Conservation (phyloP, 148 eudicot genomes). For the Polygonum maritimum region DNA sequence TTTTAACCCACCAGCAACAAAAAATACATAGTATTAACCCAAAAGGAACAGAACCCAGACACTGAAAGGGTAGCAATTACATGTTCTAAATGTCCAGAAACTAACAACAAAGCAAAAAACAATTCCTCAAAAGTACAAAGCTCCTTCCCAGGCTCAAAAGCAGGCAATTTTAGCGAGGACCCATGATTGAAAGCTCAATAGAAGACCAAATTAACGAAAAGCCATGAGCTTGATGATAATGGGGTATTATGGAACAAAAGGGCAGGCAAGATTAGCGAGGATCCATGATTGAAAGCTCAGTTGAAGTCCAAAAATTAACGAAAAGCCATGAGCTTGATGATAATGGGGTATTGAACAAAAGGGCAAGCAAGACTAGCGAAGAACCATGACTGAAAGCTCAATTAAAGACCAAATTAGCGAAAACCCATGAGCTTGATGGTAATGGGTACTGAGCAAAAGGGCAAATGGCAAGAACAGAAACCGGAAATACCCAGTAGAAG, state of each 20-base stretch:
- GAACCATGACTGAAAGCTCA: constrained; percentile 31
- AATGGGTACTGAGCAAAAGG: constrained; percentile 20
- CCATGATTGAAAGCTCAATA: constrained; percentile 21
- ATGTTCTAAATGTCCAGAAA: constrained; percentile 19
- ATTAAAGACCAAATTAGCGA: no score
- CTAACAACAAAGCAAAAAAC: constrained; percentile 8
- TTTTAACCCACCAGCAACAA: neutral
- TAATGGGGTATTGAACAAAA: constrained; percentile 19
- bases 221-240: neutral
- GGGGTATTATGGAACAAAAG: neutral
- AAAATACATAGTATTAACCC: constrained; percentile 11
- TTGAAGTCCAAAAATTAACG: constrained; percentile 20
- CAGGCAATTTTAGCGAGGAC: constrained; percentile 32
- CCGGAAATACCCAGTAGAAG: neutral
- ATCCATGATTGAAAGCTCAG: constrained; percentile 25
- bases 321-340: constrained; percentile 11
- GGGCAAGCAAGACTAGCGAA: constrained; percentile 7
- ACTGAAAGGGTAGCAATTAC: constrained; percentile 19
- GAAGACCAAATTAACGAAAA: constrained; percentile 26
- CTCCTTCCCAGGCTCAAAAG: neutral
- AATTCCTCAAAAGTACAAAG: constrained; percentile 10
- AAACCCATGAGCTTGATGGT: no score
- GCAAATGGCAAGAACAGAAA: neutral
- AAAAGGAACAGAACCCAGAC: neutral
- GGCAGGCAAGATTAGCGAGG: constrained; percentile 28